phyloP scores from a whole-genome alignment of 805 yeast species.

The Teunomyces pallodes region DNA sequence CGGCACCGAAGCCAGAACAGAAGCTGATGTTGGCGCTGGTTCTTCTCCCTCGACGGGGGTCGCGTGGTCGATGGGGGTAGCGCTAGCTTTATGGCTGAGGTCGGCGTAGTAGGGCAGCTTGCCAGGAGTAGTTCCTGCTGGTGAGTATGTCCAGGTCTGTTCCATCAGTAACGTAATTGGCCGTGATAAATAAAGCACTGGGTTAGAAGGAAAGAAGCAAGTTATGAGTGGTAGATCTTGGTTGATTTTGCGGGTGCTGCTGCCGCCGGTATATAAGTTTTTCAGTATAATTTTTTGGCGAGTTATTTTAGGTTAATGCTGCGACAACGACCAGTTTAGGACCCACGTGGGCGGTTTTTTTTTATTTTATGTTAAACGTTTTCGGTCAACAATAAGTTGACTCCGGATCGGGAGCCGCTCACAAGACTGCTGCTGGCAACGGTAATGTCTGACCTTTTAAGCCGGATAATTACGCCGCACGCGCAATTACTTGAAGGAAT shows the following conservation, averaged over 20 bases:
- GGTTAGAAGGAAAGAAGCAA: neutral
- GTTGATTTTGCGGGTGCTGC: neutral
- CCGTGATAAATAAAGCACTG: no score
- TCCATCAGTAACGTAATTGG: constrained; percentile 3
- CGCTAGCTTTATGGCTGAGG: neutral
- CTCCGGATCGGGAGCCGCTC: neutral
- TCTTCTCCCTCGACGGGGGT: neutral
- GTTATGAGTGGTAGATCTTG: neutral
- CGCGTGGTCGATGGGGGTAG: neutral
- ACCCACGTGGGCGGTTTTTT: neutral
- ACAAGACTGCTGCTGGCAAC: neutral
- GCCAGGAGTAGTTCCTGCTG: constrained; percentile 8
- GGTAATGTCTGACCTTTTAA: no score
- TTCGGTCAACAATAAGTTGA: neutral
- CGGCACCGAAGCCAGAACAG: neutral
- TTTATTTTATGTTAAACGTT: neutral
- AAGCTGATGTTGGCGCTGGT: neutral
- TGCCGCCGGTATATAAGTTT: neutral
- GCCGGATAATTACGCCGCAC: no score
- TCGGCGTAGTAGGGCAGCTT: constrained; percentile 9
- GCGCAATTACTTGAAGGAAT: no score
- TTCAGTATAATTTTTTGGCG: neutral
- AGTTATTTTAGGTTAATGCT: neutral
- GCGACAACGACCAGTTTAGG: neutral
- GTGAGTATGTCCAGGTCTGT: constrained; percentile 6